Evolutionary conservation across 2,329 filamentous ascomycete species (phyloP).

Genomic region (Lasiodiplodia gonubiensis): DNA sequence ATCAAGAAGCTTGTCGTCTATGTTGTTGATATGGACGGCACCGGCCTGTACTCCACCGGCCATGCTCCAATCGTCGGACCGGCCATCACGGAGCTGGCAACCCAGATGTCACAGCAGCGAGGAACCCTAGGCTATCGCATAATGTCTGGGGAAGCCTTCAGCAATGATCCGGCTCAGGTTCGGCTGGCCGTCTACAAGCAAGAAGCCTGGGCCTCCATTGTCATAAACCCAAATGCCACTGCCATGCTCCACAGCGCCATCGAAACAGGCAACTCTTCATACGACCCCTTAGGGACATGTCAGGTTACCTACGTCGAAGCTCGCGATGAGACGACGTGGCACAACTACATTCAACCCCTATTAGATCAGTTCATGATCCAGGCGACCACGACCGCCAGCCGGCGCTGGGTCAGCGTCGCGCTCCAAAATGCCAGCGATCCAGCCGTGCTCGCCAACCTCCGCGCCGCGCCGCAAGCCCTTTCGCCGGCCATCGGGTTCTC

Average conservation of each 20-base stretch:
- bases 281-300: conserved; percentile 64
- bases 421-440: conserved; percentile 51
- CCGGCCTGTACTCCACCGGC: conserved; percentile 57
- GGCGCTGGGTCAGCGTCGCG: conserved; percentile 50
- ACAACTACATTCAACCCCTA: conserved; percentile 60
- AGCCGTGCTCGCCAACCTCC: conserved; percentile 50
- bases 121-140: conserved; percentile 58
- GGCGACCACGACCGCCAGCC: conserved; percentile 57
- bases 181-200: conserved; percentile 65
- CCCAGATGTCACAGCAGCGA: conserved; percentile 49
- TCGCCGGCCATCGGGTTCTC: conserved; percentile 63
- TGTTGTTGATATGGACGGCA: conserved; percentile 69
- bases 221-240: conserved; percentile 68
- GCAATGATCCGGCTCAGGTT: conserved; percentile 62
- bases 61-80: conserved; percentile 61
- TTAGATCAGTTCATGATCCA: conserved; percentile 55
- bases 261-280: conserved; percentile 60
- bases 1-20: conserved; percentile 58
- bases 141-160: conserved; percentile 57
- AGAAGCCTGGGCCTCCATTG: conserved; percentile 65
- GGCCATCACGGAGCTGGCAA: conserved; percentile 54
- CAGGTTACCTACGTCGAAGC: conserved; percentile 63
- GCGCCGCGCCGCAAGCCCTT: conserved; percentile 58
- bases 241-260: conserved; percentile 62
- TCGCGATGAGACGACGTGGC: conserved; percentile 62